Evolutionary conservation across 164 flowering plant genomes (phyloP), one percentile per base, ranked within the genome.

Genomic region (Stephania japonica): DNA sequence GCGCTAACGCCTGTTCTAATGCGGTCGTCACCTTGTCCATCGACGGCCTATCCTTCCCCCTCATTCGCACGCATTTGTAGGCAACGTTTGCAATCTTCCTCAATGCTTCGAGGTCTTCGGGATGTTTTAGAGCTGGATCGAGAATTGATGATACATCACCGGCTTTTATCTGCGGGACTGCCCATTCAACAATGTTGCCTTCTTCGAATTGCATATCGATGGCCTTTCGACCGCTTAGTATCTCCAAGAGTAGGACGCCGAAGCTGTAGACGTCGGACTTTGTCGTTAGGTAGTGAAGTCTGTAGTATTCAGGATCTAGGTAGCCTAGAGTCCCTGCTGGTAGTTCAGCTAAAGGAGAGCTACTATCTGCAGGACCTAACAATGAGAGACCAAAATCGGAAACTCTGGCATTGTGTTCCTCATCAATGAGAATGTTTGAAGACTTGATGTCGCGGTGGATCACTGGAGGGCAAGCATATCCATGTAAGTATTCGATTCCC

Each of bases 251-350:
- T 66, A 95, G 63, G 23, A 93, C 99, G 1, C 99, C 97, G 72
- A 95, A 95, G 81, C 98, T 91, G 68, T 95, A 95, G 18, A 95
- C 95, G 82, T 91, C 98, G 0, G 94, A 90, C 77, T 95, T 95
- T 19, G 97, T 95, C 4, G 99, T 95, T 21, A 95, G 93, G 72
- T 93, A 89, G 74, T 95, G 97, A 69, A 95, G 97, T 72, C 97
- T 85, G 70, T 93, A 93, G 81, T 95, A 95, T 72, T 93, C 96
- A 13, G 99, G 97, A 68, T 93, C 99, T 13, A 95, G 92, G 79
- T 95, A 95, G 16, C 98, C 97, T 25, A 93, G 84, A 1, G 99
- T 95, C 24, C 99, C 98, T 0, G 98, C 99, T 0, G 97, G 98
- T 11, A 87, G 89, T 74, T 93, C 97, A 6, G 99, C 94, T 73